phyloP scores from a whole-genome alignment of 805 yeast genomes.

The Wickerhamomyces pijperi region DNA sequence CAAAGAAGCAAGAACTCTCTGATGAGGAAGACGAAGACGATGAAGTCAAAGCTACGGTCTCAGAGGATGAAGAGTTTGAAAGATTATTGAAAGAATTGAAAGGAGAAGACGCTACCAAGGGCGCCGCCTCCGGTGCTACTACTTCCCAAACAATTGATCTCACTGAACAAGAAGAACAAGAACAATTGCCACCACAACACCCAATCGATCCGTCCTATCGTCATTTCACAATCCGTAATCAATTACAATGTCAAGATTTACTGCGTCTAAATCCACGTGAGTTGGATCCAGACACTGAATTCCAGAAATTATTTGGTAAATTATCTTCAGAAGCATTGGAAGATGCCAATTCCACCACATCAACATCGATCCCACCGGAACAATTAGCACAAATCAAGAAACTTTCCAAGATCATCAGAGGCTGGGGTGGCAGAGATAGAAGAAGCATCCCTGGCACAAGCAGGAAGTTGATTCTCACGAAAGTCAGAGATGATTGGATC shows the following conservation, averaged over 20 bases:
- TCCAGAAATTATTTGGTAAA: conserved; percentile 59
- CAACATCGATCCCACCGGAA: conserved; percentile 60
- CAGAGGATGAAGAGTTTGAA: conserved; percentile 51
- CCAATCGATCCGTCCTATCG: conserved; percentile 17
- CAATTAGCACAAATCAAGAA: conserved; percentile 50
- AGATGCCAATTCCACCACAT: conserved; percentile 68
- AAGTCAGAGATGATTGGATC: conserved; percentile 70
- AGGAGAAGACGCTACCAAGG: conserved; percentile 12
- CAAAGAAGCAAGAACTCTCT: conserved; percentile 14
- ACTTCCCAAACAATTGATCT: conserved; percentile 13
- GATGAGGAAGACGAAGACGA: neutral
- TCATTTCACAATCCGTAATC: conserved; percentile 34
- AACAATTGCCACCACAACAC: conserved; percentile 29
- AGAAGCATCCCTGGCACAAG: conserved; percentile 64
- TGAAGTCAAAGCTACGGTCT: neutral
- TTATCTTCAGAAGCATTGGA: conserved; percentile 55
- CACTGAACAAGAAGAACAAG: conserved; percentile 20
- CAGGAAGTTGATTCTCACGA: conserved; percentile 55
- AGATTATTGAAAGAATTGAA: conserved; percentile 35
- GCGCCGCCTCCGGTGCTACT: too few species aligned
- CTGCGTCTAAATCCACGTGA: conserved; percentile 37
- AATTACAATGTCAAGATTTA: conserved; percentile 27
- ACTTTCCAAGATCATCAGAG: conserved; percentile 42
- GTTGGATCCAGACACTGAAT: conserved; percentile 70
- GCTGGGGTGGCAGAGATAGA: conserved; percentile 80